These are phyloP conservation scores for Aspergillus luchuensis DNA, from an alignment of 2,329 filamentous ascomycete species.

Conservation along the genomic window DNA sequence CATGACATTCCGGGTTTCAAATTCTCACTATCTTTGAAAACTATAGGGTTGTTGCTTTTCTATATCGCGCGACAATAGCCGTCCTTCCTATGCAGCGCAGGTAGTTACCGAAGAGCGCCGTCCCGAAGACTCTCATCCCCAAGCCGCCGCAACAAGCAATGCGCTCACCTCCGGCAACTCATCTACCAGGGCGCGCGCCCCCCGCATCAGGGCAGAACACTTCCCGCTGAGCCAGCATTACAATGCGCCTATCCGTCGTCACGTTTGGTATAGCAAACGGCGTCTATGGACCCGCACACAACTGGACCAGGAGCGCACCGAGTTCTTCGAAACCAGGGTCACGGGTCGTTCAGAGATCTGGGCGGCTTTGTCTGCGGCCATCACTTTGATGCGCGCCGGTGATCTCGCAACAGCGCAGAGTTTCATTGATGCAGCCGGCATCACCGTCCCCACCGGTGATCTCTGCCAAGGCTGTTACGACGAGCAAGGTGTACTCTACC, in stretches of 20 bases:
- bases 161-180: slow-evolving; percentile 19
- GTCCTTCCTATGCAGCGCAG: slow-evolving; percentile 27
- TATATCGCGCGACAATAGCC: slow-evolving; percentile 36
- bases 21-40: neutral
- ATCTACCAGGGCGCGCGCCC: slow-evolving; percentile 18
- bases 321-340: slow-evolving; percentile 90
- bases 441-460: slow-evolving; percentile 73
- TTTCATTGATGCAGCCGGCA: slow-evolving; percentile 75
- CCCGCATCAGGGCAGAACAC: slow-evolving; percentile 16
- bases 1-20: neutral
- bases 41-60: slow-evolving; percentile 46
- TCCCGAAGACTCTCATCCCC: slow-evolving; percentile 22
- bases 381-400: slow-evolving; percentile 67
- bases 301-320: slow-evolving; percentile 70
- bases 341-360: slow-evolving; percentile 77
- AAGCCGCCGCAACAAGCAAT: slow-evolving; percentile 16
- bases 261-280: slow-evolving; percentile 65
- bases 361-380: slow-evolving; percentile 69
- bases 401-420: slow-evolving; percentile 72
- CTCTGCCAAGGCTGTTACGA: slow-evolving; percentile 73
- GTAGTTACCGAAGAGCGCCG: slow-evolving; percentile 27
- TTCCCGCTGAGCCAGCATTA: slow-evolving; percentile 60
- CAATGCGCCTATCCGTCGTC: slow-evolving; percentile 67
- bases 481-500: slow-evolving; percentile 68
- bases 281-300: slow-evolving; percentile 69